Evolutionary conservation across 1,284 basidiomycete species (phyloP), one percentile per base, ranked within the genome.

Genomic region (Moesziomyces parantarcticus): DNA sequence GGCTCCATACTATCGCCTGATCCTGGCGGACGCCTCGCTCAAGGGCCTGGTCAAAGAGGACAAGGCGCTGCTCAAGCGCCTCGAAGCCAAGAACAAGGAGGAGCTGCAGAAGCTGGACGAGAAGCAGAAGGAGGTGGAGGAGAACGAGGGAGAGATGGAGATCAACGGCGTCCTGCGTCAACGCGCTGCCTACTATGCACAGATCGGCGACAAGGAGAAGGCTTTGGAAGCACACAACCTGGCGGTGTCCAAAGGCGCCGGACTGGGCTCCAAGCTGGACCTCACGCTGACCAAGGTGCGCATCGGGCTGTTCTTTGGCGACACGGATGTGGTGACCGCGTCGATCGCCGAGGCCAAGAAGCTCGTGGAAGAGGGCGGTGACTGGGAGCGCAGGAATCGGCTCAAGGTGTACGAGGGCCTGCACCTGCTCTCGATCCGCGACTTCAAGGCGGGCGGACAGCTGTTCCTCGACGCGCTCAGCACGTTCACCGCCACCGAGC

Each of bases 371-470:
- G 90, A 94, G 83, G 96, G 97, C 2, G 96, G 97, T 47, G 96
- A 99, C 85, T 99, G 96, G 96, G 96, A 99, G 84, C 88, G 97
- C 58, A 89, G 94, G 32, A 99, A 98, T 84, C 89, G 95, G 46
- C 89, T 98, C 75, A 99, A 98, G 85, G 96, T 97, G 41, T 99
- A 99, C 86, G 89, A 90, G 56, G 95, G 92, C 41, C 86, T 97
- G 1, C 92, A 97, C 82, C 86, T 91, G 32, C 86, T 97, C 36
- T 92, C 93, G 20, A 91, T 94, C 62, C 91, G 96, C 41, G 85
- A 88, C 53, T 88, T 88, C 81, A 60, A 90, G 90, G 68, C 74
- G 29, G 83, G 81, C 13, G 79, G 83, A 6, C 84, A 91, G 53
- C 89, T 97, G 11, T 88, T 97, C 70, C 89, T 94, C 50, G 94